These are phyloP conservation scores for Lentinula raphanica DNA, from an alignment of 768 basidiomycete species.

Conservation along the genomic window DNA sequence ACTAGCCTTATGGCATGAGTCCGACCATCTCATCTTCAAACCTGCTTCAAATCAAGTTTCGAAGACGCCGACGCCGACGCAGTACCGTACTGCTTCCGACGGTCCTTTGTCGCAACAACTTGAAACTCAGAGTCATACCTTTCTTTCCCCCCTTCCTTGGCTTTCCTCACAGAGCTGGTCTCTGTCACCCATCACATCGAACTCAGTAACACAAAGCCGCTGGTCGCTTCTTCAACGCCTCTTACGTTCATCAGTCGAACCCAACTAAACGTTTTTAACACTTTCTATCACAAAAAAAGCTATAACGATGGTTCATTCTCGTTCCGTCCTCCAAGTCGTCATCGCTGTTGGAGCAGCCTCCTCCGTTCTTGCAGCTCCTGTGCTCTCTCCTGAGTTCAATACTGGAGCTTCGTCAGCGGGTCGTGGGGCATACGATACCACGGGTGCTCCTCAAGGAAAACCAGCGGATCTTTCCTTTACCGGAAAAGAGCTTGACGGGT, in stretches of 20 bases:
- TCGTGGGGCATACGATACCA: too few relatives aligned
- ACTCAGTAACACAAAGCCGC: neutral
- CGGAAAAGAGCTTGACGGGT: too few relatives aligned
- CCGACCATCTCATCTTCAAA: too few relatives aligned
- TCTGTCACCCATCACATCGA: neutral
- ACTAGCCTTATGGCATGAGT: too few relatives aligned
- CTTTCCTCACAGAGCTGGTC: neutral
- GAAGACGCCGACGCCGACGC: too few relatives aligned
- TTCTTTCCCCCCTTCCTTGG: neutral
- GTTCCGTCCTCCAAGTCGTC: neutral
- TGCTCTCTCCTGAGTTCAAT: neutral
- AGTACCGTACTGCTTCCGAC: too few relatives aligned
- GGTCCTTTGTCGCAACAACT: too few relatives aligned
- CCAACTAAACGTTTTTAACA: neutral
- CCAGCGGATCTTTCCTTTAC: too few relatives aligned
- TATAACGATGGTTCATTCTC: neutral
- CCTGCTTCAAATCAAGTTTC: too few relatives aligned
- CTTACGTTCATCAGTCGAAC: neutral
- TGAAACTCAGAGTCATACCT: too few relatives aligned
- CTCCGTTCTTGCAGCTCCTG: neutral
- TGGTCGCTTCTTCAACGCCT: neutral
- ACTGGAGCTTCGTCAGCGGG: too few relatives aligned
- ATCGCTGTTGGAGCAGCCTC: neutral
- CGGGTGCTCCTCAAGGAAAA: too few relatives aligned
- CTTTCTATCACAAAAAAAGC: neutral